Evolutionary conservation across 1,284 basidiomycete species (phyloP).

Genomic region (Xerocomus amazonicus): DNA sequence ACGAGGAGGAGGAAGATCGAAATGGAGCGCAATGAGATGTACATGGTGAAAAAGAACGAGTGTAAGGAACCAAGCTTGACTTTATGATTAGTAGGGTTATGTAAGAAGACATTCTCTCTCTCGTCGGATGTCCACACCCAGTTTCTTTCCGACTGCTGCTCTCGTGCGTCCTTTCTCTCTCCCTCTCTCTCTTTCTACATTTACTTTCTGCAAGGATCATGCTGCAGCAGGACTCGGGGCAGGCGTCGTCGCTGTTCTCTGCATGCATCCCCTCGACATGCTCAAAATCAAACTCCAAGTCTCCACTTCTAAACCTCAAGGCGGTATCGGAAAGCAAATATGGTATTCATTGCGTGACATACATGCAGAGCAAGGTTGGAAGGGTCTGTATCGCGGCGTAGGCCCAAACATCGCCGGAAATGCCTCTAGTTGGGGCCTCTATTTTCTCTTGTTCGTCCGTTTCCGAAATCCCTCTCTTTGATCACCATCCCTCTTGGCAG

Average conservation of each 20-base stretch:
- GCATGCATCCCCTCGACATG: slow-evolving; percentile 97
- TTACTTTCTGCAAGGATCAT: slow-evolving; percentile 64
- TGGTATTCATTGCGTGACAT: slow-evolving; percentile 76
- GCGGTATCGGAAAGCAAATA: slow-evolving; percentile 73
- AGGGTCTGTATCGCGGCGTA: slow-evolving; percentile 88
- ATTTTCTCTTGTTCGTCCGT: slow-evolving; percentile 84
- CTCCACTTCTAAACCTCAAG: slow-evolving; percentile 62
- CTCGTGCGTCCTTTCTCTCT: slow-evolving; percentile 41
- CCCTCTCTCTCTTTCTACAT: rapidly evolving
- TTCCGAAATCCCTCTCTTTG: not conserved
- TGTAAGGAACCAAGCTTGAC: slow-evolving; percentile 3
- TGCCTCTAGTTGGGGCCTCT: slow-evolving; percentile 96
- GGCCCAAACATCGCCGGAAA: slow-evolving; percentile 93
- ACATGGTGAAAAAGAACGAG: slow-evolving; percentile 13
- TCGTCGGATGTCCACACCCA: slow-evolving; percentile 41
- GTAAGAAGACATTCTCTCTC: not conserved
- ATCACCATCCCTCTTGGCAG: slow-evolving; percentile 39
- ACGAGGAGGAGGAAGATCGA: slow-evolving; percentile 7
- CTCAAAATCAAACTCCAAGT: slow-evolving; percentile 96
- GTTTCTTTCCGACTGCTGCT: slow-evolving; percentile 71
- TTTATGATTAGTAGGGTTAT: not conserved
- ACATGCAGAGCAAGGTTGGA: slow-evolving; percentile 73
- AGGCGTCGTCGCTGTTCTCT: slow-evolving; percentile 88
- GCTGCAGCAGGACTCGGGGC: slow-evolving; percentile 92
- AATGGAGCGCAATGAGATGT: not conserved